phyloP scores from a whole-genome alignment of 78 protist genomes.

The Dictyostelium firmibasis region DNA sequence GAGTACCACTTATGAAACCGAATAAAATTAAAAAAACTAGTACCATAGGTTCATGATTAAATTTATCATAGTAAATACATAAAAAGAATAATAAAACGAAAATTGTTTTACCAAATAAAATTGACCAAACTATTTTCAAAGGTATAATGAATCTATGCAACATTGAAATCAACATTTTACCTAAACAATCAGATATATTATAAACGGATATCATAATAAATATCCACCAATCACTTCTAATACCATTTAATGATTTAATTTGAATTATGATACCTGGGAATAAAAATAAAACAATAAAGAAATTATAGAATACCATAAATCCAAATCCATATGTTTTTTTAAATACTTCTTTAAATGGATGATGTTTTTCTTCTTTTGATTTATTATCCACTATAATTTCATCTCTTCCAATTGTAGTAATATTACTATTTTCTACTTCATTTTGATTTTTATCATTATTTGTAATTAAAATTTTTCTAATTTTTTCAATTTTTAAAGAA shows the following conservation, averaged over 20 bases:
- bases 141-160: background rate
- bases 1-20: conserved; percentile 9
- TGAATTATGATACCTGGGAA: conserved; percentile 38
- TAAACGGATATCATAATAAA: background rate
- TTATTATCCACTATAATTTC: too few species aligned
- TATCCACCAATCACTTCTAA: conserved; percentile 34
- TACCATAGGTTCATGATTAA: background rate
- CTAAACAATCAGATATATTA: conserved; percentile 45
- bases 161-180: background rate
- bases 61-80: background rate
- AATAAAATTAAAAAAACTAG: conserved; percentile 21
- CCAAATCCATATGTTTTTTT: background rate
- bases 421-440: background rate
- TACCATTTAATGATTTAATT: background rate
- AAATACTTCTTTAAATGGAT: conserved; percentile 7
- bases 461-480: background rate
- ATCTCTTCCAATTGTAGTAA: background rate
- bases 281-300: conserved; percentile 7
- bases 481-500: background rate
- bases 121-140: background rate
- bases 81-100: conserved; percentile 32
- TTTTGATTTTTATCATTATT: background rate
- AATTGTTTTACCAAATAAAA: conserved; percentile 4
- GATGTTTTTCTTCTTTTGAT: background rate
- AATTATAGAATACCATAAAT: conserved; percentile 1